Evolutionary conservation across 2,329 filamentous ascomycete species (phyloP).

Genomic region (Didymella lethalis): DNA sequence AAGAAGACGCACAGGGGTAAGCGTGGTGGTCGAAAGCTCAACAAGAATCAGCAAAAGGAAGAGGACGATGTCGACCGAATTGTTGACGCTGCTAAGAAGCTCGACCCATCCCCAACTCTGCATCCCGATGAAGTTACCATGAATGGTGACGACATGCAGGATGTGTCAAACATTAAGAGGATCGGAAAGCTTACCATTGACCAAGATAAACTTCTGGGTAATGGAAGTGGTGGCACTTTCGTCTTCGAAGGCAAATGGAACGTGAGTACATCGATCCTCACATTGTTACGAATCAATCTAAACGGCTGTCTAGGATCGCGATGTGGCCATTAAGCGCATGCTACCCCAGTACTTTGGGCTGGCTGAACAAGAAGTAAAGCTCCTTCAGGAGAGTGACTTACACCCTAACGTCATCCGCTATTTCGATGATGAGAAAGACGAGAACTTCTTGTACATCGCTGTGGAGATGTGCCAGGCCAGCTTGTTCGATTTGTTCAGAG

Average conservation of each 20-base stretch:
- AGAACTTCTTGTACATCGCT: constrained; percentile 94
- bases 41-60: constrained; percentile 51
- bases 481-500: constrained; percentile 87
- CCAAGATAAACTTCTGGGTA: constrained; percentile 67
- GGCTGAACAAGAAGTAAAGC: constrained; percentile 88
- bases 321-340: constrained; percentile 97
- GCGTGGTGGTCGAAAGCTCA: constrained; percentile 57
- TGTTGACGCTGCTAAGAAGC: constrained; percentile 52
- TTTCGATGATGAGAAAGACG: constrained; percentile 87
- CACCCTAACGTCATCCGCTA: constrained; percentile 98
- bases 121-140: constrained; percentile 52
- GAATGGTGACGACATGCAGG: constrained; percentile 55
- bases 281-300: background rate
- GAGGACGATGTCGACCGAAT: constrained; percentile 50
- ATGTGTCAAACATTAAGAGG: constrained; percentile 60
- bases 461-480: constrained; percentile 94
- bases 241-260: constrained; percentile 96
- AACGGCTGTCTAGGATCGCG: constrained; percentile 64
- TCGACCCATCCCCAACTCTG: constrained; percentile 42
- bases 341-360: constrained; percentile 95
- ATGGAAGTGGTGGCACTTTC: constrained; percentile 95
- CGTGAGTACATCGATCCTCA: constrained; percentile 33
- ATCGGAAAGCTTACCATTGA: constrained; percentile 69
- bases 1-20: constrained; percentile 60
- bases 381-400: constrained; percentile 91